Base-by-base conservation (phyloP, 2,329 filamentous ascomycete genomes). In the Amesomyces nigricolor region DNA sequence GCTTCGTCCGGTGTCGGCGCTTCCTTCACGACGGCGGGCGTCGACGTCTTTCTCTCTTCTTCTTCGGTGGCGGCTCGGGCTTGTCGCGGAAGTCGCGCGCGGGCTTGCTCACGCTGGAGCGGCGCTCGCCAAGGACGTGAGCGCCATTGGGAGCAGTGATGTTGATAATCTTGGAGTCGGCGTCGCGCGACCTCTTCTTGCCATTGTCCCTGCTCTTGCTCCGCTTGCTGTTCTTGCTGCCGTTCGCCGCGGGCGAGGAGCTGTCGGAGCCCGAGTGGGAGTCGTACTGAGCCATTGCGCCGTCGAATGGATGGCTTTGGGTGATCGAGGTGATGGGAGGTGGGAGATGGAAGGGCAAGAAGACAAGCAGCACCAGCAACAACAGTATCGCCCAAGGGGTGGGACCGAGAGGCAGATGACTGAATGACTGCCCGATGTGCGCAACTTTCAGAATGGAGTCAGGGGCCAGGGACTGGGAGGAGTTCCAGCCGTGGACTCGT, bases 81-180 rank as follows among this genome's bases (percentile, higher is more conserved):
- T 80, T 75, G 64, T 85, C 81, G 56, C 79, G 73, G 14, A 80
- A 79, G 64, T 85, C 82, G 57, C 81, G 73, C n/a, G 81, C 80
- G 4, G 81, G 79, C 62, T 83, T 83, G 72, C 78, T 80, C 54
- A 83, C 65, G 67, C 80, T 84, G 42, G 75, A 73, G 55, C 77
- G 73, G 47, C 80, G 74, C 67, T 76, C 72, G 19, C 60, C 58
- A 42, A 57, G 51, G n/a, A 50, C 37, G 43, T 51, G 53, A 35
- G 50, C 32, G 51, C 54, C 60, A 47, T 58, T 56, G 39, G 54
- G 16, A 6, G 30, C 48, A 37, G 44, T 50, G 22, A 22, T 44
- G 42, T 10, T 38, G 43, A 30, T 8, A 38, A 47, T 17, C 17
- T 56, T 53, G 45, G 39, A 22, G 42, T 51, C 45, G 22, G 52